Evolutionary conservation across 2,329 filamentous ascomycete species (phyloP).

Genomic region (Xenosphaeropsis pyriputrescens): DNA sequence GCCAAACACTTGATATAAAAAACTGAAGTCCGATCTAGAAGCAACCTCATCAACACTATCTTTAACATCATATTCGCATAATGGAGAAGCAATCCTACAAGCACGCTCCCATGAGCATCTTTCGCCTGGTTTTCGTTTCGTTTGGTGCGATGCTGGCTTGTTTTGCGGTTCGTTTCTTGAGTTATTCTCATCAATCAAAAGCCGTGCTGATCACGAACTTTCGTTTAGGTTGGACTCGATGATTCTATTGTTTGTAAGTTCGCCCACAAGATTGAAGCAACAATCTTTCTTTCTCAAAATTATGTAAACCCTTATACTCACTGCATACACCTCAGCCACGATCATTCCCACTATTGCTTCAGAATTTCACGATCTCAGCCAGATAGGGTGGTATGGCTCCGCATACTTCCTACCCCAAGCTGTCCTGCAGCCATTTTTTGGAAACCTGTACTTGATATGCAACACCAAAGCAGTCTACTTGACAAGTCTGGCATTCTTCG

Average conservation of each 20-base stretch:
- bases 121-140: not conserved
- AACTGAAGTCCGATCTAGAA: too few relatives aligned
- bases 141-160: conserved; percentile 26
- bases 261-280: too few relatives aligned
- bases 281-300: too few relatives aligned
- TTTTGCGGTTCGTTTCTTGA: conserved; percentile 11
- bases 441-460: not conserved
- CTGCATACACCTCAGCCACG: not conserved
- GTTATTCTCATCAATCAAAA: too few relatives aligned
- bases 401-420: not conserved
- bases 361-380: not conserved
- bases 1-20: too few relatives aligned
- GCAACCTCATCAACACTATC: too few relatives aligned
- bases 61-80: too few relatives aligned
- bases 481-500: not conserved
- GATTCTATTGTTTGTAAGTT: not conserved
- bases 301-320: too few relatives aligned
- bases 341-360: not conserved
- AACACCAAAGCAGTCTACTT: not conserved
- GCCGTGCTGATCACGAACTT: too few relatives aligned
- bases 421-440: not conserved
- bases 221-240: not conserved
- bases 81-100: too few relatives aligned
- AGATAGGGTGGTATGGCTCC: not conserved
- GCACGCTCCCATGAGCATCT: too few relatives aligned